phyloP scores from a whole-genome alignment of 2,329 filamentous ascomycete species.

The Graphilbum fragrans region DNA sequence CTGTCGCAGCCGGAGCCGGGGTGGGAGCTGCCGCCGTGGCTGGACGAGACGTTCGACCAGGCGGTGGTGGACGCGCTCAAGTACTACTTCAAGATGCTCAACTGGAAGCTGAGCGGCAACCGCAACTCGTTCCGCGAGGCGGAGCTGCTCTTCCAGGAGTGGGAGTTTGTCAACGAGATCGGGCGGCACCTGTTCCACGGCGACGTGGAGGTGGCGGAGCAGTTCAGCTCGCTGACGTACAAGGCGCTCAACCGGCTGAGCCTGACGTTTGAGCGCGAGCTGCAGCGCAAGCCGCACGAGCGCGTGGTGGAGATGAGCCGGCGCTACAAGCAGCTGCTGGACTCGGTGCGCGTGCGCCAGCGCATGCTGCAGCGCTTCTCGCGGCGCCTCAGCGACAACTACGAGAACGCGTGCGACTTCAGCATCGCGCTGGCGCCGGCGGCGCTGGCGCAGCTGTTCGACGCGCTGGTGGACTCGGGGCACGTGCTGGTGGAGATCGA shows the following conservation, averaged over 20 bases:
- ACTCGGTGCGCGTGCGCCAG: conserved; percentile 91
- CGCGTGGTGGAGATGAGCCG: conserved; percentile 85
- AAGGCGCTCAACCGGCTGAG: conserved; percentile 85
- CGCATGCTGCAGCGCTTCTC: conserved; percentile 95
- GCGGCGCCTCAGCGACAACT: conserved; percentile 78
- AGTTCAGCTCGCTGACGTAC: conserved; percentile 87
- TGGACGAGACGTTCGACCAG: conserved; percentile 90
- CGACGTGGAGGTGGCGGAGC: conserved; percentile 92
- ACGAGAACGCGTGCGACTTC: conserved; percentile 94
- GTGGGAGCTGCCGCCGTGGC: conserved; percentile 91
- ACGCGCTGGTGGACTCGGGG: conserved; percentile 66
- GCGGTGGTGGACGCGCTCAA: conserved; percentile 87
- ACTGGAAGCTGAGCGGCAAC: conserved; percentile 94
- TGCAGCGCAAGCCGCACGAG: conserved; percentile 75
- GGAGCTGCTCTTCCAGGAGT: conserved; percentile 92
- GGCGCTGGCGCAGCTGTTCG: conserved; percentile 63
- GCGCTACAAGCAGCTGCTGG: conserved; percentile 87
- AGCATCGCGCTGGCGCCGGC: conserved; percentile 58
- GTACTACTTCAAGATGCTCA: conserved; percentile 97
- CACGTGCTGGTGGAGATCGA: conserved; percentile 78
- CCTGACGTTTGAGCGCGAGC: conserved; percentile 81
- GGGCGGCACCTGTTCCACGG: conserved; percentile 84
- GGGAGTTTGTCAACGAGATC: conserved; percentile 93
- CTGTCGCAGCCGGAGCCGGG: conserved; percentile 81
- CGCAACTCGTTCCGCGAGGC: conserved; percentile 99